Evolutionary conservation across 352 stramenopile genomes (phyloP), one percentile per base, ranked within the genome.

Genomic region (Phytophthora brassicae): DNA sequence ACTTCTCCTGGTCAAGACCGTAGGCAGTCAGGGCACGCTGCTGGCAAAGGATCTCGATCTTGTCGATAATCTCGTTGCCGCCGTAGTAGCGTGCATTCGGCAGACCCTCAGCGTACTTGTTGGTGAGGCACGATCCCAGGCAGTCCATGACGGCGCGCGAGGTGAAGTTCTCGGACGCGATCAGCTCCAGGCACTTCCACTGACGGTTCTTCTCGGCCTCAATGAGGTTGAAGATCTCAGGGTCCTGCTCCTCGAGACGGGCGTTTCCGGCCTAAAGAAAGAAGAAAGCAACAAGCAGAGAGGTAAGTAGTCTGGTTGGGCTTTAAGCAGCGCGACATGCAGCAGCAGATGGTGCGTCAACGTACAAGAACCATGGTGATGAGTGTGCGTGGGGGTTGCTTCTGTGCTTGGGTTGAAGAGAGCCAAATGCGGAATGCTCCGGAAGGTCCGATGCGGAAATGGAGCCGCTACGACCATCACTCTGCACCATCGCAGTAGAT

Each of bases 81-180:
- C 97, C 97, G 78, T 99, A 99, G 83, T 99, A 99, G 39, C 96
- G 77, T 50, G 84, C 86, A 50, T 95, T 90, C 47, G 96, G 94
- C 38, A 95, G 81, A n/a, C 97, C 97, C 74, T 99, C 97, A 19
- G 97, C 87, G 77, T 99, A 99, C 86, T 99, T 99, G 89, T 99
- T 99, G 60, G 97, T 99, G 14, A 99, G 81, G 58, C 90, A 97
- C 60, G 94, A 99, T 64, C 97, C 97, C 42, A 99, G 88, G 75
- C 96, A 99, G 60, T 99, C 96, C 86, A 99, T 98, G 42, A 99
- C 97, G 17, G 97, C 97, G 31, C 88, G 86, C n/a, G 93, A 99
- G 26, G 97, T 99, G 76, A 99, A 99, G 88, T 99, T 99, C 81
- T 99, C 97, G 23, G 95, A 99, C 12, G 97, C 97, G 75, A 99